Evolutionary conservation across 176 grass and related monocot genomes (phyloP), one percentile per base, ranked within the genome.

Genomic region (Avena atlantica): DNA sequence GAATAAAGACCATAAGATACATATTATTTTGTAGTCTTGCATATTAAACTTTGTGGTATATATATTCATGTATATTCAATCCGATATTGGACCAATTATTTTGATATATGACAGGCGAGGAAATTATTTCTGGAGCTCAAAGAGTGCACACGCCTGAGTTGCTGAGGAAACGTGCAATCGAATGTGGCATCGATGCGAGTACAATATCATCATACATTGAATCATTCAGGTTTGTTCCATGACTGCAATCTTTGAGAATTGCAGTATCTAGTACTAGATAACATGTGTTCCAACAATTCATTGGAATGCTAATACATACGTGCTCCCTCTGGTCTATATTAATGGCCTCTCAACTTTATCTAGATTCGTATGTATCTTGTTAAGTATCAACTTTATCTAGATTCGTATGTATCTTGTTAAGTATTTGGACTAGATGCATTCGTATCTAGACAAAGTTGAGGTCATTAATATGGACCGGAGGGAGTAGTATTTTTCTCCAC

Each of bases 41-140:
- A 55, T 68, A 36, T 13, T 29, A 37, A 23, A 40, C 27, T 82
- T 17, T 21, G 44, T 8, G 12, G 47, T 15, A 64, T 74, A 64
- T 74, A 23, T 50, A 12, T 14, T 74, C 12, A 11, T 9, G 12
- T 4, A 55, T 52, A 70, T 81, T 14, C 51, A 58, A 13, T 51
- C 21, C 25, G 15, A 14, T 40, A 7, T 4, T 89, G 57, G 52
- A 78, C 20, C 8, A 50, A 65, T 45, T 84, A 81, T 56, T 4
- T 16, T 83, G 29, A 53, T 64, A 6, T 29, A 6, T 29, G 8
- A 24, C 27, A 96, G 96, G 93, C 0, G 96, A 96, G 88, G 92
- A 96, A 84, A 96, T 96, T 83, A 98, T 98, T 73, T 98, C 92
- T 72, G 96, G 96, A 86, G 93, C 93, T 23, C 93, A 98, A 88